phyloP scores from a whole-genome alignment of 163 green algal species.

The Scenedesmus sp. region DNA sequence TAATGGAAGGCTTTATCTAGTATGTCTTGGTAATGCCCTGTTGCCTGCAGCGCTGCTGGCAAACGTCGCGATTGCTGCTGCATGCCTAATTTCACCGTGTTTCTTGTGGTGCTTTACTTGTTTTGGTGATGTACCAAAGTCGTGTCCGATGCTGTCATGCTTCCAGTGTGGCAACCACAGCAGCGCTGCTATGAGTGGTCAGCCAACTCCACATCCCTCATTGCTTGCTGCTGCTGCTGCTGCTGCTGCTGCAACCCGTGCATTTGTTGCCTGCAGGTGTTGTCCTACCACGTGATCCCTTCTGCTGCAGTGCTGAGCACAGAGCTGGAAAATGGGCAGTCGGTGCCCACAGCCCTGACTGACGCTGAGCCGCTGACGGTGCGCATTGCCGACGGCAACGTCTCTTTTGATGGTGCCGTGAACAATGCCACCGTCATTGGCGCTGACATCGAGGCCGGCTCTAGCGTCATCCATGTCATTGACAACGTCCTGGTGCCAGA shows the following conservation, averaged over 20 bases:
- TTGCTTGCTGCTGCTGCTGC: not conserved
- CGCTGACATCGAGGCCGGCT: constrained; percentile 46
- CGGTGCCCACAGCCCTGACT: not conserved
- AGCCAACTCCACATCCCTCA: not conserved
- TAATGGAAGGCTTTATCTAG: too few relatives aligned
- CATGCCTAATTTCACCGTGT: too few relatives aligned
- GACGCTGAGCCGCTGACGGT: not conserved
- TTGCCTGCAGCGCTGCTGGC: too few relatives aligned
- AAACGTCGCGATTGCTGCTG: too few relatives aligned
- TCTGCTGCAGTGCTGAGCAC: constrained; percentile 10
- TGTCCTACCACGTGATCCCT: constrained; percentile 47
- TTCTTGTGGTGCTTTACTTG: too few relatives aligned
- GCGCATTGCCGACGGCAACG: not conserved
- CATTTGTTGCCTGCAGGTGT: not conserved
- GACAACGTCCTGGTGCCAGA: constrained; percentile 44
- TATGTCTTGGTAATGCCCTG: too few relatives aligned
- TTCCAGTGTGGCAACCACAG: too few relatives aligned
- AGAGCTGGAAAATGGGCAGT: not conserved
- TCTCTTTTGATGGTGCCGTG: not conserved
- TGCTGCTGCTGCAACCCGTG: not conserved
- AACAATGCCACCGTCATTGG: constrained; percentile 17
- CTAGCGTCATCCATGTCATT: constrained; percentile 44
- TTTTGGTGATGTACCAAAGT: not conserved
- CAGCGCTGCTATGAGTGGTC: too few relatives aligned
- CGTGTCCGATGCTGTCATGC: not conserved